phyloP scores from a whole-genome alignment of 495 filamentous ascomycete genomes.

The Lasiosphaeriaceae sp. region DNA sequence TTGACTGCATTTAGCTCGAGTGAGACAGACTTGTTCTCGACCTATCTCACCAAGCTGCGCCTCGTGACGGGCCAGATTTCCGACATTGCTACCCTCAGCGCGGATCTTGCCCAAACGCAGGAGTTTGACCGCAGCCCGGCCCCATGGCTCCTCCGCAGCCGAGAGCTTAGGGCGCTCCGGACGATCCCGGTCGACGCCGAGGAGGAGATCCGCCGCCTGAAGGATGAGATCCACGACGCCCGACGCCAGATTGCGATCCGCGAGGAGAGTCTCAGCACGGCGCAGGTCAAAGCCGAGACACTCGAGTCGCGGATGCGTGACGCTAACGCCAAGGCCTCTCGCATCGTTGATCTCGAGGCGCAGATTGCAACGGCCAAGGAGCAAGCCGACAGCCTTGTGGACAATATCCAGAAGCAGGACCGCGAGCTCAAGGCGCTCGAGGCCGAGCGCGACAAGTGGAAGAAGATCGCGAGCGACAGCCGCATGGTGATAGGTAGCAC shows the following conservation, averaged over 20 bases:
- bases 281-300: slow-evolving; percentile 85
- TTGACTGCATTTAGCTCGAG: slow-evolving; percentile 42
- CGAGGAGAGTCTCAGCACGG: slow-evolving; percentile 65
- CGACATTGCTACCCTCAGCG: slow-evolving; percentile 68
- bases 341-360: slow-evolving; percentile 61
- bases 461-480: slow-evolving; percentile 65
- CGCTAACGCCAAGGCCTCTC: slow-evolving; percentile 62
- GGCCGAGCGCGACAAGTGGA: slow-evolving; percentile 68
- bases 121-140: slow-evolving; percentile 73
- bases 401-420: slow-evolving; percentile 59
- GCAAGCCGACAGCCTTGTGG: slow-evolving; percentile 55
- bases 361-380: slow-evolving; percentile 53
- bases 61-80: slow-evolving; percentile 59
- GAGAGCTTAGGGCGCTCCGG: slow-evolving; percentile 74
- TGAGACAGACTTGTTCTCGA: slow-evolving; percentile 61
- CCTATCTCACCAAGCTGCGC: slow-evolving; percentile 64
- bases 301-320: slow-evolving; percentile 79
- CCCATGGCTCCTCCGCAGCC: slow-evolving; percentile 81
- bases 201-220: slow-evolving; percentile 68
- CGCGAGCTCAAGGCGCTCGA: slow-evolving; percentile 55
- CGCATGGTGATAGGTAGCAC: slow-evolving; percentile 49
- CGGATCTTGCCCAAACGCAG: slow-evolving; percentile 71
- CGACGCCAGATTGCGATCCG: slow-evolving; percentile 59
- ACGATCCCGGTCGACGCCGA: slow-evolving; percentile 75
- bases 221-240: slow-evolving; percentile 66